Base-by-base conservation (phyloP, 108 stramenopile species). In the Nitzschia palea region DNA sequence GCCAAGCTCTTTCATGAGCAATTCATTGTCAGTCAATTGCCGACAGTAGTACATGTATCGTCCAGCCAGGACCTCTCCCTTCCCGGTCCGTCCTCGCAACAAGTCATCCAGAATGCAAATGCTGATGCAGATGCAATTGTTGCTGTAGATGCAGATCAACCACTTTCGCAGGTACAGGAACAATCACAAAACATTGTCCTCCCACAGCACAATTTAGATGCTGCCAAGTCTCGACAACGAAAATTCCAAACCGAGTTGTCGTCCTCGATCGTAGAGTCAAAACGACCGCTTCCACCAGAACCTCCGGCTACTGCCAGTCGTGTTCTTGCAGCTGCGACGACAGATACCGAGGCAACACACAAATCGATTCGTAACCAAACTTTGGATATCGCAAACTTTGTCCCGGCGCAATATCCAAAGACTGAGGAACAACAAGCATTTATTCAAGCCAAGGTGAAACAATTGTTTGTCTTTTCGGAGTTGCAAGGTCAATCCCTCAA, bases 391-490 rank as follows among this genome's bases (percentile, higher is more conserved):
- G n/a, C 8, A 2, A 60, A 3, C 2, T 26, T 40, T 25, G 12
- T 18, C 1, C 59, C 59, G 20, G 23, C 59, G 5, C 31, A 43
- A 34, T 28, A 12, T 32, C 17, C 27, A 36, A 86, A 86, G 51
- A 71, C 72, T 5, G 48, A 71, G 28, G 81, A 78, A 2, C 84
- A 85, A 31, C 50, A 64, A 23, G 73, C 73, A 14, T 76, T 83
- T 43, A 71, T 89, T 44, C 31, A 68, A 37, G 54, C 63, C 10
- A 78, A 78, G 30, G 64, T 87, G 25, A 25, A 57, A 15, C 57
- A 73, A 17, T 82, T 82, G 58, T 88, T 92, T 74, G 80, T 87
- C 35, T 92, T 92, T 62, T 43, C 63, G 44, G 73, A 71, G 10
- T 51, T 92, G 14, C 55, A 20, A 34, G 31, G 55, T 12, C 29